Percentiles rank a stretch among this genome's conserved stretches.
Evolutionary conservation across 2,329 filamentous ascomycete species (phyloP).

Genomic region (Alternaria metachromatica): DNA sequence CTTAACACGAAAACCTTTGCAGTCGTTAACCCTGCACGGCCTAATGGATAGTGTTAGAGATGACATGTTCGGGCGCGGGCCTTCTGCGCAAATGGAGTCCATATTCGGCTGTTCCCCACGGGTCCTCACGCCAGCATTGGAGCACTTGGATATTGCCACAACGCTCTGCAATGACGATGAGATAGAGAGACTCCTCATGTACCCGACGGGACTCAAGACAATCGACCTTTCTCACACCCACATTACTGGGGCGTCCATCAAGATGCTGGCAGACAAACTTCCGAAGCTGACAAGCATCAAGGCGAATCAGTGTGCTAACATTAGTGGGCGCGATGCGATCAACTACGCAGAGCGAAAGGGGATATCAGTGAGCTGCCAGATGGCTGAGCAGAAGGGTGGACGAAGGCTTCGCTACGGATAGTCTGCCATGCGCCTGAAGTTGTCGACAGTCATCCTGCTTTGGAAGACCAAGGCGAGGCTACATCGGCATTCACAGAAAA

Average conservation of each 20-base stretch:
- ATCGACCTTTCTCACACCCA: conserved; percentile 48
- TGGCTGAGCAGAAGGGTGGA: conserved; percentile 26
- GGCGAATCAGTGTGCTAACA: conserved; percentile 43
- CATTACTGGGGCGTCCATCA: conserved; percentile 52
- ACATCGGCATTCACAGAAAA: not conserved
- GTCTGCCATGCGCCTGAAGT: not conserved
- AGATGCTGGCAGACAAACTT: conserved; percentile 42
- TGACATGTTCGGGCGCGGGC: not conserved
- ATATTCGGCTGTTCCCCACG: conserved; percentile 26
- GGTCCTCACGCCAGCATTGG: conserved; percentile 29
- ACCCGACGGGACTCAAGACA: conserved; percentile 22
- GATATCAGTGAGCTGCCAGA: conserved; percentile 25
- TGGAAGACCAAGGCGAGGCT: not conserved
- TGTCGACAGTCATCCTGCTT: not conserved
- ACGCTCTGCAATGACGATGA: conserved; percentile 39
- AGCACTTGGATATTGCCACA: conserved; percentile 21
- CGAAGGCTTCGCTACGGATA: conserved; percentile 21
- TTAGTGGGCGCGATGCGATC: conserved; percentile 50
- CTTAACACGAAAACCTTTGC: conserved; percentile 4
- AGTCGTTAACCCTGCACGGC: not conserved
- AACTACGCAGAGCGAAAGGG: conserved; percentile 50
- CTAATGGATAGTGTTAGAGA: not conserved
- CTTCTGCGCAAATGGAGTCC: not conserved
- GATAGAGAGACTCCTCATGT: conserved; percentile 33
- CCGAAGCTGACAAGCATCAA: conserved; percentile 37